Percentiles rank a stretch among this genome's conserved stretches.
phyloP scores from a whole-genome alignment of 768 basidiomycete species.

The Leccinum subtestaceum region DNA sequence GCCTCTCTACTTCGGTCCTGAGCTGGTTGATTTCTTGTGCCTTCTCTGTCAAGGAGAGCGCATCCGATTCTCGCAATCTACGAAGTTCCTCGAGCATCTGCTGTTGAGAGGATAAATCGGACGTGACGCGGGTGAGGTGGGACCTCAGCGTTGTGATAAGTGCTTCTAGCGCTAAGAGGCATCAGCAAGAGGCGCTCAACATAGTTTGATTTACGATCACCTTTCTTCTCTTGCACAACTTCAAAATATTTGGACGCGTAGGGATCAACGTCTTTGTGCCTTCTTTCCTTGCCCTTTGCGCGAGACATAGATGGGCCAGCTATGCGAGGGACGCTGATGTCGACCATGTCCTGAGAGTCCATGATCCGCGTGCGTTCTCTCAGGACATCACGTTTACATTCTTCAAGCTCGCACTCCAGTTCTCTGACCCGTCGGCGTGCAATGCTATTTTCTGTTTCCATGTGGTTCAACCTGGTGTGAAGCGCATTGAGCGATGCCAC shows the following conservation, averaged over 20 bases:
- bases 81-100: conserved; percentile 65
- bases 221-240: conserved; percentile 87
- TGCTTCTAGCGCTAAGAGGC: conserved; percentile 67
- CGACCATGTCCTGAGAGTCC: conserved; percentile 47
- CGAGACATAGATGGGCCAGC: conserved; percentile 22
- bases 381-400: conserved; percentile 74
- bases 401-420: conserved; percentile 82
- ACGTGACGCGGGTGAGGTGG: conserved; percentile 74
- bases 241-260: conserved; percentile 60
- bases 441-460: conserved; percentile 80
- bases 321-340: conserved; percentile 16
- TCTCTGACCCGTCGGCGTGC: conserved; percentile 83
- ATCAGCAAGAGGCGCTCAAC: conserved; percentile 7
- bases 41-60: conserved; percentile 54
- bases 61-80: conserved; percentile 60
- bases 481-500: conserved; percentile 58
- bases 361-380: conserved; percentile 64
- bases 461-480: conserved; percentile 64
- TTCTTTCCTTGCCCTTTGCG: conserved; percentile 28
- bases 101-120: conserved; percentile 77
- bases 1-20: conserved; percentile 71
- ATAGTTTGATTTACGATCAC: conserved; percentile 39
- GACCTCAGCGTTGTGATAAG: conserved; percentile 69
- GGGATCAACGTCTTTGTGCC: conserved; percentile 35
- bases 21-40: conserved; percentile 65